Evolutionary conservation across 805 yeast genomes (phyloP).

Genomic region (Brettanomyces bruxellensis): DNA sequence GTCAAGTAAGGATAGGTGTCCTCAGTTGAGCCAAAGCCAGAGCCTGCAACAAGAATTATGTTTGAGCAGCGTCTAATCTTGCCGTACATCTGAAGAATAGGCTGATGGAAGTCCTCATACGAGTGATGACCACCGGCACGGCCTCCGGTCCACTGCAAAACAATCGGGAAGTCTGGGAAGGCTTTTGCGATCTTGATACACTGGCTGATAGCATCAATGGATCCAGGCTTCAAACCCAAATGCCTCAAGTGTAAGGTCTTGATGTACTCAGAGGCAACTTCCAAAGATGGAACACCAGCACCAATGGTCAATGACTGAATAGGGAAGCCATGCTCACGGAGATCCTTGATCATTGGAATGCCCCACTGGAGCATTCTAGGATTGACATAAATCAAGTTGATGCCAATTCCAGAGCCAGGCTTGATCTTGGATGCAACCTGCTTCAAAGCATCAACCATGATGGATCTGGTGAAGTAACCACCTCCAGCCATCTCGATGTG

Average conservation of each 20-base stretch:
- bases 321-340: conserved; percentile 90
- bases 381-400: conserved; percentile 90
- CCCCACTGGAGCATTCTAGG: conserved; percentile 99
- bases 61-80: conserved; percentile 87
- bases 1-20: conserved; percentile 97
- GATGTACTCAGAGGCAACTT: conserved; percentile 95
- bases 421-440: conserved; percentile 57
- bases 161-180: conserved; percentile 94
- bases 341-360: conserved; percentile 84
- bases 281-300: conserved; percentile 98
- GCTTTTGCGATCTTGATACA: conserved; percentile 87
- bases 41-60: conserved; percentile 90
- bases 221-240: conserved; percentile 96
- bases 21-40: conserved; percentile 95
- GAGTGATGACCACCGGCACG: conserved; percentile 99
- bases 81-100: conserved; percentile 90
- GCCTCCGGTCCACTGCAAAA: conserved; percentile 99
- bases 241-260: conserved; percentile 87
- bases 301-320: conserved; percentile 94
- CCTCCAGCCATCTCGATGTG: conserved; percentile 99
- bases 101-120: conserved; percentile 98
- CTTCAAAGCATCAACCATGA: conserved; percentile 69
- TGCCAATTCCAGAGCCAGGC: conserved; percentile 86
- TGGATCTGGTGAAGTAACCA: conserved; percentile 77
- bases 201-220: conserved; percentile 83